phyloP scores from a whole-genome alignment of 192 early-diverging fungal species.

The Rhizophagus clarus region DNA sequence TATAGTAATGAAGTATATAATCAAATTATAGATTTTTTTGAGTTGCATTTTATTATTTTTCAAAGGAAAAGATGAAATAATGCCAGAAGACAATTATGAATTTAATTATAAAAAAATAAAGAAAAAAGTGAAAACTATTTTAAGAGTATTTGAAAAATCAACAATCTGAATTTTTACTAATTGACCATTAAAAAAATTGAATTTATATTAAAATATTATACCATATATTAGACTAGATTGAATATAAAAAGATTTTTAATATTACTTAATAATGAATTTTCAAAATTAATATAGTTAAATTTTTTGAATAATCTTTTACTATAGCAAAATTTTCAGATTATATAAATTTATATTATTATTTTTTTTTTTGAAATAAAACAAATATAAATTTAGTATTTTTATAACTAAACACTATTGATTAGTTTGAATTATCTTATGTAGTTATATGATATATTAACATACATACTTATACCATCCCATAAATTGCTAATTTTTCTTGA shows the following conservation, averaged over 20 bases:
- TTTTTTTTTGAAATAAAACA: too few species aligned
- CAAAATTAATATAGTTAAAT: background rate
- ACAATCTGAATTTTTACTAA: conserved; percentile 19
- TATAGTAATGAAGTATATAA: conserved; percentile 27
- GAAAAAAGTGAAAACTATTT: conserved; percentile 6
- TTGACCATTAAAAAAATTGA: background rate
- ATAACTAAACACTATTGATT: too few species aligned
- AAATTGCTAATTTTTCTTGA: too few species aligned
- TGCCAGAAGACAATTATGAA: conserved; percentile 15
- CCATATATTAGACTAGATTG: background rate
- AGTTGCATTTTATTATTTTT: background rate
- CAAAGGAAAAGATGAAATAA: conserved; percentile 5
- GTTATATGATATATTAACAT: too few species aligned
- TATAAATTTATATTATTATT: background rate
- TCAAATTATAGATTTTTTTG: conserved; percentile 16
- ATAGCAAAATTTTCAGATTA: conserved; percentile 1
- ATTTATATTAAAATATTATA: too few species aligned
- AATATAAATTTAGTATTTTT: too few species aligned
- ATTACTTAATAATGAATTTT: background rate
- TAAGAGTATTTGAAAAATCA: conserved; percentile 4
- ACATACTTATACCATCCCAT: too few species aligned
- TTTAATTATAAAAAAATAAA: conserved; percentile 21
- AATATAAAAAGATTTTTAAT: background rate
- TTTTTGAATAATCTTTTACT: background rate
- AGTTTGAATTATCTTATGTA: too few species aligned